Evolutionary conservation across 1,139 yeast genomes (phyloP).

Genomic region (Arxiozyma slooffiae): DNA sequence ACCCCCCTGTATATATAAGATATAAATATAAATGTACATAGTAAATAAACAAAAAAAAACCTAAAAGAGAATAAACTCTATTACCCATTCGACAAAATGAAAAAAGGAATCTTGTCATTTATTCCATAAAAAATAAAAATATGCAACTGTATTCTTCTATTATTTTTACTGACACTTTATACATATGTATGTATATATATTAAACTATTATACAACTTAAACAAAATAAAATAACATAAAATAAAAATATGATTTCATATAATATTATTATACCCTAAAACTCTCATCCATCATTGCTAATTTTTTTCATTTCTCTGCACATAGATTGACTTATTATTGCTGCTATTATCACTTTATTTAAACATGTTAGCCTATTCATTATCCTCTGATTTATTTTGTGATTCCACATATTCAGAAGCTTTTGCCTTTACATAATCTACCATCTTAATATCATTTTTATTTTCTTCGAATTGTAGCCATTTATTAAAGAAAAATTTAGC

Average conservation of each 20-base stretch:
- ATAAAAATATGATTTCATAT: not conserved
- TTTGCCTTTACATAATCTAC: constrained; percentile 82
- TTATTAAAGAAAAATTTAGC: constrained; percentile 92
- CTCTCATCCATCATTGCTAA: not conserved
- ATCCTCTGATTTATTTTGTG: constrained; percentile 8
- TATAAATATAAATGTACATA: not conserved
- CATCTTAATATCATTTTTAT: constrained; percentile 55
- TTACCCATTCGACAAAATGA: not conserved
- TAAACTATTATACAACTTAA: not conserved
- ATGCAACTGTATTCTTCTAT: not conserved
- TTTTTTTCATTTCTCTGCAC: not conserved
- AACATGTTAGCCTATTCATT: not conserved
- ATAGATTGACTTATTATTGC: not conserved
- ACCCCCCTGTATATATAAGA: not conserved
- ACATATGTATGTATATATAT: no score
- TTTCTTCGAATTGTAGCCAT: constrained; percentile 77
- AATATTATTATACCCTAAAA: not conserved
- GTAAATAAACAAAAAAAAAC: no score
- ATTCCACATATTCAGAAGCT: constrained; percentile 66
- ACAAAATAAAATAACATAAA: no score
- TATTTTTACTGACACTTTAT: not conserved
- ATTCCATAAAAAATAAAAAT: no score
- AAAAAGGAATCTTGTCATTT: no score
- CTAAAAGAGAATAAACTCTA: not conserved
- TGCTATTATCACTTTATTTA: no score